A percentile compares a stretch with the other conserved stretches of the same genome.
These are phyloP conservation scores for Metschnikowia peoriensis DNA, from an alignment of 805 yeast species.

Conservation along the genomic window DNA sequence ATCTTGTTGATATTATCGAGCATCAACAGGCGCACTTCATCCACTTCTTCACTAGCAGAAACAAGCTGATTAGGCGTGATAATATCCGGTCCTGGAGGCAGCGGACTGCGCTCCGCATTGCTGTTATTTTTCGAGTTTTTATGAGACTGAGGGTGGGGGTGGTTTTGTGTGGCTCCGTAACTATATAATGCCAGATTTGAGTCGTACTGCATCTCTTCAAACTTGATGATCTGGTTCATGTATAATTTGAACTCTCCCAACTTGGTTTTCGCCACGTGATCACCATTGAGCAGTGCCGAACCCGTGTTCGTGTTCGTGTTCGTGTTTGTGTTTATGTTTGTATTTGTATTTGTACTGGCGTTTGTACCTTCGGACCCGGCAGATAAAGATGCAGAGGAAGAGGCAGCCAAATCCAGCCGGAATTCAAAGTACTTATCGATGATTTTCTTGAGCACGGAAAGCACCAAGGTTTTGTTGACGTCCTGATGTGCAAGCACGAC, in stretches of 20 bases:
- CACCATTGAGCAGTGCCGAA: slow-evolving; percentile 1
- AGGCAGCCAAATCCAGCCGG: slow-evolving; percentile 27
- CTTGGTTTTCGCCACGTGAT: slow-evolving; percentile 21
- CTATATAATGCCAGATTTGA: slow-evolving; percentile 31
- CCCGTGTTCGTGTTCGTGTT: too few species aligned
- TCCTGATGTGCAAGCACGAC: slow-evolving; percentile 45
- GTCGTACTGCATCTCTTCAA: slow-evolving; percentile 48
- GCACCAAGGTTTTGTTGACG: slow-evolving; percentile 45
- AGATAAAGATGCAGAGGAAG: not conserved
- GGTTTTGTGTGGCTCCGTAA: slow-evolving; percentile 28
- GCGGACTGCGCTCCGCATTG: slow-evolving; percentile 17
- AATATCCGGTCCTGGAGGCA: slow-evolving; percentile 15
- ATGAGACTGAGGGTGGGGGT: not conserved
- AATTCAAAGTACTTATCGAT: slow-evolving; percentile 49
- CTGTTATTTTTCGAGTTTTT: not conserved
- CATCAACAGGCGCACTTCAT: slow-evolving; percentile 66
- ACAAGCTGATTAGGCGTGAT: slow-evolving; percentile 38
- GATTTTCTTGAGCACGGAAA: slow-evolving; percentile 48
- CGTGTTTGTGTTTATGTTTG: too few species aligned
- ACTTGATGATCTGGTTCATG: slow-evolving; percentile 55
- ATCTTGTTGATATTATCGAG: slow-evolving; percentile 70
- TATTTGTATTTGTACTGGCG: too few species aligned
- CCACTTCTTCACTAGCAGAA: slow-evolving; percentile 53
- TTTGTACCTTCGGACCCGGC: too few species aligned
- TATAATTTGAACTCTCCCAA: slow-evolving; percentile 53